phyloP scores from a whole-genome alignment of 2,329 filamentous ascomycete genomes.

The Fusarium sp. region DNA sequence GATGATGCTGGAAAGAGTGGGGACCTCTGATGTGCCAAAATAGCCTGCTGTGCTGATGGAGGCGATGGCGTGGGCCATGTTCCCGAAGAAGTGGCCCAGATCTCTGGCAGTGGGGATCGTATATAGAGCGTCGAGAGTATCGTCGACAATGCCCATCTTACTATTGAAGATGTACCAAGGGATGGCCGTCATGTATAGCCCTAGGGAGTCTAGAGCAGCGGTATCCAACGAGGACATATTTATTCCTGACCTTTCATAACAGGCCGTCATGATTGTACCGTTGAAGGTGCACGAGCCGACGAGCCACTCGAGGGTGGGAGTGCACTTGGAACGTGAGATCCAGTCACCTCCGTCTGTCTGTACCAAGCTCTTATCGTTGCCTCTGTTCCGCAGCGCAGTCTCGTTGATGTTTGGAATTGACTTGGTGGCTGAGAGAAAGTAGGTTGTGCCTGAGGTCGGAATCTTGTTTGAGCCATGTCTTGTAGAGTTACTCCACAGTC shows the following conservation, averaged over 20 bases:
- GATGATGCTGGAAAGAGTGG: slow-evolving; percentile 11
- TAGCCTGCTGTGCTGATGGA: slow-evolving; percentile 42
- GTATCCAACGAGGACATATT: slow-evolving; percentile 37
- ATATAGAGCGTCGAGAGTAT: slow-evolving; percentile 38
- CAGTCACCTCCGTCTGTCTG: slow-evolving; percentile 33
- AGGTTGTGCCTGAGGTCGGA: slow-evolving; percentile 23
- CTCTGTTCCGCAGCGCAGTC: slow-evolving; percentile 21
- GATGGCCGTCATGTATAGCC: slow-evolving; percentile 42
- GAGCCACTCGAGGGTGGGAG: slow-evolving; percentile 30
- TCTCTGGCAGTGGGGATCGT: slow-evolving; percentile 40
- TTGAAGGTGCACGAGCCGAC: slow-evolving; percentile 40
- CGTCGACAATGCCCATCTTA: slow-evolving; percentile 31
- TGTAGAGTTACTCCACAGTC: slow-evolving; percentile 32
- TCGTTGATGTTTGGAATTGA: slow-evolving; percentile 38
- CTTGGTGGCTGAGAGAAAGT: slow-evolving; percentile 35
- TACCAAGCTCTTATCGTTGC: slow-evolving; percentile 33
- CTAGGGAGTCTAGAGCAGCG: slow-evolving; percentile 23
- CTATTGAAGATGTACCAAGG: slow-evolving; percentile 42
- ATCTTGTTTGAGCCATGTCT: slow-evolving; percentile 15
- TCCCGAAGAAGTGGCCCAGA: slow-evolving; percentile 39
- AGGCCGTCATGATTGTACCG: slow-evolving; percentile 38
- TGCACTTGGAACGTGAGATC: slow-evolving; percentile 40
- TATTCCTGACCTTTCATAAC: neutral
- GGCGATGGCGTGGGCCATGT: slow-evolving; percentile 41
- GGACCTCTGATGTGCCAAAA: slow-evolving; percentile 36